Base-by-base conservation (phyloP, 2,329 filamentous ascomycete genomes). In the Fusarium tuaranense region DNA sequence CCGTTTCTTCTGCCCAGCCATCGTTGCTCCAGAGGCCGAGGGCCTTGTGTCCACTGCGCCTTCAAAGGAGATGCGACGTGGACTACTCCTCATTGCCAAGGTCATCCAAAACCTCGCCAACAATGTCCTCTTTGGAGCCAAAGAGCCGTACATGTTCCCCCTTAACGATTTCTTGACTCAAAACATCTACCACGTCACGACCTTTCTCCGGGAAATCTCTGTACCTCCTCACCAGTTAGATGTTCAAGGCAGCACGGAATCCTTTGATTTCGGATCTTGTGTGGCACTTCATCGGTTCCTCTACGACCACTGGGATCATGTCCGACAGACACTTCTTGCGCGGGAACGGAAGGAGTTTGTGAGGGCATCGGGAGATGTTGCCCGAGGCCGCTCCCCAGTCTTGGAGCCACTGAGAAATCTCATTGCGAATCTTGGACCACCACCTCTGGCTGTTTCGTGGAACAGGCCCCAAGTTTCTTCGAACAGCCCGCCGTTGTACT, bases 71-170 rank as follows among this genome's bases (percentile, higher is more conserved):
- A 92, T 93, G 89, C 87, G 92, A 20, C 87, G 92, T 64, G 91
- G 92, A 5, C 84, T 93, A 7, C 85, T 93, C 34, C 86, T 93
- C 36, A 93, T 93, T 74, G 91, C 92, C 60, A 93, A 93, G 78
- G 89, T 93, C 68, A 89, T 93, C 25, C 92, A 93, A 76, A 93
- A 93, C 77, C 84, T 93, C 39, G 92, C 92, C 39, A 93, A 93
- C 76, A 93, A 93, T 68, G 91, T 93, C 32, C 84, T 93, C 2
- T 93, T 93, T 74, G 92, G 92, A 5, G 90, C 91, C 38, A 93
- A 93, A 80, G 92, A 93, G 78, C 90, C 91, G 5, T 93, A 92
- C 78, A 93, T 93, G 92, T 92, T 90, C 71, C 90, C 92, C 2
- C 82, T 93, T 25, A 93, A 93, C 78, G 88, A 92, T 68, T 93